Evolutionary conservation across 306 rosid genomes (phyloP).

Genomic region (Mucuna pruriens): DNA sequence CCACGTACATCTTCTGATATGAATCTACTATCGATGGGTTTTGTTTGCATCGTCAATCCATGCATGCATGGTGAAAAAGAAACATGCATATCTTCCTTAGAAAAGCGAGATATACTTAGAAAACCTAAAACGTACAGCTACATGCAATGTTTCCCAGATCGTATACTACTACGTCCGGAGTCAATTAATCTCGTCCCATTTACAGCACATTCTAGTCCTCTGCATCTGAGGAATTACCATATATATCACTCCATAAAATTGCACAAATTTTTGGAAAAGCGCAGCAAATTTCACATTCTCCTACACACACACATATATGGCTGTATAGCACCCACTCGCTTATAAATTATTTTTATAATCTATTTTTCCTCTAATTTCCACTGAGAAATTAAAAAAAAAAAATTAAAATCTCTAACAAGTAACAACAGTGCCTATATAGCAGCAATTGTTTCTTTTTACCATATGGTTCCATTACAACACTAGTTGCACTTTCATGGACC

Average conservation of each 20-base stretch:
- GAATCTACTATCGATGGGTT: not conserved
- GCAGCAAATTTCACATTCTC: slow-evolving; percentile 36
- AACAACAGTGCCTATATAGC: slow-evolving; percentile 17
- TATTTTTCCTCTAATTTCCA: not conserved
- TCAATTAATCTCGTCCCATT: not conserved
- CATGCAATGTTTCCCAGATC: slow-evolving; percentile 24
- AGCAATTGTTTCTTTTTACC: slow-evolving; percentile 9
- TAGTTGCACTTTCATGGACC: slow-evolving; percentile 36
- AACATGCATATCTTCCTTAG: slow-evolving; percentile 44
- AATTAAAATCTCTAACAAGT: not conserved
- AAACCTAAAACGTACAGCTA: slow-evolving; percentile 34
- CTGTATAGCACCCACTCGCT: not conserved
- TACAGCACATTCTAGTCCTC: not conserved
- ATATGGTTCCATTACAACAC: not conserved
- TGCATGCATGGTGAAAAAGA: slow-evolving; percentile 27
- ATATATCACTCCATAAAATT: slow-evolving; percentile 8
- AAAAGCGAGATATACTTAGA: slow-evolving; percentile 30
- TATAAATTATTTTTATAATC: not conserved
- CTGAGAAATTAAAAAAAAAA: not conserved
- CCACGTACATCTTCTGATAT: not conserved
- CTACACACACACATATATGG: not conserved
- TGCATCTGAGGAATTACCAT: not conserved
- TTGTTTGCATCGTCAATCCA: slow-evolving; percentile 12
- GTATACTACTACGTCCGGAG: not conserved
- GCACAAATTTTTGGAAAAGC: slow-evolving; percentile 18